Conservation (phyloP, 1,139 yeast species). For the Pichia sp. region DNA sequence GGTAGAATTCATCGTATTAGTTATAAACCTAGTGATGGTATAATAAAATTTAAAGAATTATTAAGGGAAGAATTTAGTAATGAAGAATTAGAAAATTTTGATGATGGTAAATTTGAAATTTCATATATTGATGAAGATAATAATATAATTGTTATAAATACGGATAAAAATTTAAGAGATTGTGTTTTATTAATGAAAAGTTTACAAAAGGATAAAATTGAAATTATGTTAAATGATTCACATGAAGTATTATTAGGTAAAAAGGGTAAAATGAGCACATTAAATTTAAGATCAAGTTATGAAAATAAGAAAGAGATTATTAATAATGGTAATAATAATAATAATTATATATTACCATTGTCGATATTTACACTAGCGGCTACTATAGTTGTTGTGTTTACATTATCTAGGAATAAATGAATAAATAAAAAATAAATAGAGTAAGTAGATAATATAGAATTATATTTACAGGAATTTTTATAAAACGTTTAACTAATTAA, state of each 20-base stretch:
- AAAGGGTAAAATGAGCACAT: constrained; percentile 9
- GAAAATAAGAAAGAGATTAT: neutral
- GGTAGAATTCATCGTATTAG: constrained; percentile 67
- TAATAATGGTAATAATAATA: neutral
- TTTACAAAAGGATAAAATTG: constrained; percentile 56
- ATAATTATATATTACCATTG: constrained; percentile 43
- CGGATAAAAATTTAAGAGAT: constrained; percentile 66
- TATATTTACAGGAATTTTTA: neutral
- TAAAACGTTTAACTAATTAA: neutral
- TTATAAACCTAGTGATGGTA: constrained; percentile 44
- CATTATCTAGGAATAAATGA: constrained; percentile 2
- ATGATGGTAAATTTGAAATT: constrained; percentile 44
- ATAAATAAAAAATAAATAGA: neutral
- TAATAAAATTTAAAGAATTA: constrained; percentile 38
- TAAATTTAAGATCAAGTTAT: constrained; percentile 6
- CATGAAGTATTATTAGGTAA: constrained; percentile 7
- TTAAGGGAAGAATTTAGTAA: constrained; percentile 41
- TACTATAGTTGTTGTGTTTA: constrained; percentile 47
- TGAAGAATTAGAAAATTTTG: constrained; percentile 21
- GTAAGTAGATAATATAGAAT: neutral
- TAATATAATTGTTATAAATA: constrained; percentile 71
- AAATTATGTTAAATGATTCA: constrained; percentile 58
- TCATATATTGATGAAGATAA: constrained; percentile 84
- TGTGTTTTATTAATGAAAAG: constrained; percentile 55
- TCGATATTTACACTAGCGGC: constrained; percentile 59